Conservation (phyloP, 2,329 filamentous ascomycete genomes). For the Aphanocladium album region DNA sequence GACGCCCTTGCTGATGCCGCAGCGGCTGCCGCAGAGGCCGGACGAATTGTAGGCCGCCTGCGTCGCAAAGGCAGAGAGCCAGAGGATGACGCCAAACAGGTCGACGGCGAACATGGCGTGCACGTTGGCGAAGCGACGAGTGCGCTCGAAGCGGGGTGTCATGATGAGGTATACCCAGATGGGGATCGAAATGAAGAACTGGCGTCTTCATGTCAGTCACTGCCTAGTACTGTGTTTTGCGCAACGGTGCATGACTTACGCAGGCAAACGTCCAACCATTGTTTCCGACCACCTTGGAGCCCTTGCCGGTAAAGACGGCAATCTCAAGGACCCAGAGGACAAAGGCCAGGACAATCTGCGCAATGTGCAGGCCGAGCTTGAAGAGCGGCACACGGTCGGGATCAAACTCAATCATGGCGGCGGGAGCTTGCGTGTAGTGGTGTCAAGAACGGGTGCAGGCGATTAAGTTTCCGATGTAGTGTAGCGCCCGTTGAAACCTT, state of each 20-base stretch:
- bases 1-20: slow-evolving; percentile 57
- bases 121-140: slow-evolving; percentile 56
- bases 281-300: slow-evolving; percentile 48
- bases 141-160: slow-evolving; percentile 58
- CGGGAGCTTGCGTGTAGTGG: neutral
- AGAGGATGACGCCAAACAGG: slow-evolving; percentile 53
- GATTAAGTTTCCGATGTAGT: neutral
- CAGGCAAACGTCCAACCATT: slow-evolving; percentile 61
- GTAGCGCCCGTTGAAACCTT: neutral
- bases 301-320: slow-evolving; percentile 47
- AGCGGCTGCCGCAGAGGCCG: slow-evolving; percentile 50
- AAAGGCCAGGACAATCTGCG: slow-evolving; percentile 50
- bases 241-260: slow-evolving; percentile 37
- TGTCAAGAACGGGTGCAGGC: neutral
- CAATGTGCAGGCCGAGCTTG: slow-evolving; percentile 54
- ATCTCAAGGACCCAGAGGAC: slow-evolving; percentile 57
- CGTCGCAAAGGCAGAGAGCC: slow-evolving; percentile 62
- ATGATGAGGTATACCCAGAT: slow-evolving; percentile 62
- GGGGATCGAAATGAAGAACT: slow-evolving; percentile 62
- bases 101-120: slow-evolving; percentile 58
- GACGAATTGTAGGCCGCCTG: slow-evolving; percentile 60
- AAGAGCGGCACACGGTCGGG: slow-evolving; percentile 48
- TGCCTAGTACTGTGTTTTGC: neutral
- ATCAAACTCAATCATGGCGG: slow-evolving; percentile 47
- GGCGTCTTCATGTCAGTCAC: slow-evolving; percentile 9